Percentiles rank a stretch among this genome's conserved stretches.
These are phyloP conservation scores for Coniferiporia sulphurascens DNA, from an alignment of 1,284 basidiomycete species.

Conservation along the genomic window DNA sequence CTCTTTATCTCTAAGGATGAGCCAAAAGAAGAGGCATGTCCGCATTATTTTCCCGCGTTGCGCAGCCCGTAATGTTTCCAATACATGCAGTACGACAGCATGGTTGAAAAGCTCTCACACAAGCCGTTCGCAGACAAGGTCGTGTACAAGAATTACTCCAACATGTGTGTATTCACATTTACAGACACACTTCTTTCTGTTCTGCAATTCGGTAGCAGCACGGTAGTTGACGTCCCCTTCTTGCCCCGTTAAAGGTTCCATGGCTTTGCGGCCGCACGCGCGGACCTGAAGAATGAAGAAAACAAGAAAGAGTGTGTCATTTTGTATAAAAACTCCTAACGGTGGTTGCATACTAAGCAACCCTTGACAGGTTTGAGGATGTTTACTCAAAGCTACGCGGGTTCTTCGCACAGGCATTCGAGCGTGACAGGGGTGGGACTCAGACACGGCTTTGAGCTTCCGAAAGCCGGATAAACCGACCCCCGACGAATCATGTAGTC, in stretches of 20 bases:
- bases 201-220: too few species aligned
- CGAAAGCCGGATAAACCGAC: background rate
- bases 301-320: constrained; percentile 56
- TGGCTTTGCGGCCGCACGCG: constrained; percentile 71
- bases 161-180: constrained; percentile 35
- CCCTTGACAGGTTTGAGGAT: constrained; percentile 45
- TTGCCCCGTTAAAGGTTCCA: constrained; percentile 45
- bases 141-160: constrained; percentile 49
- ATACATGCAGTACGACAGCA: constrained; percentile 43
- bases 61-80: background rate
- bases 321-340: too few species aligned
- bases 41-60: background rate
- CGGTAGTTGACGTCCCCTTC: background rate
- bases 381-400: constrained; percentile 51
- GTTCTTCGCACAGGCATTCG: constrained; percentile 40
- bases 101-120: constrained; percentile 43
- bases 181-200: background rate
- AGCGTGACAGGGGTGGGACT: constrained; percentile 9
- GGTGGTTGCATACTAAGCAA: too few species aligned
- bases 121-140: constrained; percentile 52
- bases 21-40: constrained; percentile 45
- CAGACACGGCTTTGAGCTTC: background rate
- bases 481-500: too few species aligned
- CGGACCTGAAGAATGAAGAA: constrained; percentile 54
- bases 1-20: constrained; percentile 63